A percentile compares a stretch with the other conserved stretches of the same genome.
These are phyloP conservation scores for Neoconidiobolus thromboides DNA, from an alignment of 371 early-diverging fungal species.

Conservation along the genomic window DNA sequence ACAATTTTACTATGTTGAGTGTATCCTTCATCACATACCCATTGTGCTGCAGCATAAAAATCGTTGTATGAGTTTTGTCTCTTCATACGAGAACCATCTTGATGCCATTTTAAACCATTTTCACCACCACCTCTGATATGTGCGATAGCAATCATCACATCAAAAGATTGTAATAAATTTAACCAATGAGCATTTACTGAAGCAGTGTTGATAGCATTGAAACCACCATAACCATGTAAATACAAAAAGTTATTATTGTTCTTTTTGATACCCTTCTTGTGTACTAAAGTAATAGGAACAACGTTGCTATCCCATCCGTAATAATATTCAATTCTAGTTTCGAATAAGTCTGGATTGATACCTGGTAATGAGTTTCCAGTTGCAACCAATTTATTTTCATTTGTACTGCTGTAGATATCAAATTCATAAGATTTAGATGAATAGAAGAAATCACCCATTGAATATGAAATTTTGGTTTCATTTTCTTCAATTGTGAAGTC, in stretches of 20 bases:
- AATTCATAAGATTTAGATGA: constrained; percentile 31
- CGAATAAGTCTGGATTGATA: constrained; percentile 18
- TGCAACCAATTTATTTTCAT: constrained; percentile 16
- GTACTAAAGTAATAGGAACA: constrained; percentile 40
- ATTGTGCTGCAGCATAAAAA: constrained; percentile 22
- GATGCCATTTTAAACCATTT: constrained; percentile 26
- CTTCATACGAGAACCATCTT: constrained; percentile 15
- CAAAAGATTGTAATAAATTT: constrained; percentile 24
- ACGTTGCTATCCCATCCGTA: constrained; percentile 31
- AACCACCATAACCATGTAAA: constrained; percentile 46
- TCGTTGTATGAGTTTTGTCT: constrained; percentile 29
- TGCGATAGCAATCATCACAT: constrained; percentile 16
- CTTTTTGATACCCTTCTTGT: constrained; percentile 12
- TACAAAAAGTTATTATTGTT: constrained; percentile 30
- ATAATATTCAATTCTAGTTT: constrained; percentile 35
- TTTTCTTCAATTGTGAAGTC: constrained; percentile 7
- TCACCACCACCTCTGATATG: constrained; percentile 31
- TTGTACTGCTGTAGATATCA: constrained; percentile 11
- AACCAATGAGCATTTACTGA: constrained; percentile 17
- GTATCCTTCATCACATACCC: constrained; percentile 17
- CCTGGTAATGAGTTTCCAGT: constrained; percentile 13
- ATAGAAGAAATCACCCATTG: constrained; percentile 22
- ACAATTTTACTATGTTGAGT: constrained; percentile 20
- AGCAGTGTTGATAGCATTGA: constrained; percentile 26
- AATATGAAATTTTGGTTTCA: constrained; percentile 21